phyloP scores from a whole-genome alignment of 1,284 basidiomycete species.

The Pterulicium gracile region DNA sequence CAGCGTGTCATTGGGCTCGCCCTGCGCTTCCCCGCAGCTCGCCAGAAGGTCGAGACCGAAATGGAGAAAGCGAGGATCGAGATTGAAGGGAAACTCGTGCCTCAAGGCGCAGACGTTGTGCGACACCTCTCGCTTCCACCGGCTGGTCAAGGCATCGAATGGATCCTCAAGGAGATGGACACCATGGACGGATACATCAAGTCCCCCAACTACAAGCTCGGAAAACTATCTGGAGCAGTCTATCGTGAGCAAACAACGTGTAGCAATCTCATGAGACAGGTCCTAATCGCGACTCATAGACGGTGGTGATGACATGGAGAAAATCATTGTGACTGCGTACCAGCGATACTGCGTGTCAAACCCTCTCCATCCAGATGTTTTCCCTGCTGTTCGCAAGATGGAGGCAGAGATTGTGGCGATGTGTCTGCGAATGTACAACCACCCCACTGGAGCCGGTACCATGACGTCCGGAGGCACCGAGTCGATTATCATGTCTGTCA shows the following conservation, averaged over 20 bases:
- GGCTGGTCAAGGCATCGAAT: slow-evolving; percentile 59
- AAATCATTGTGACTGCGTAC: slow-evolving; percentile 61
- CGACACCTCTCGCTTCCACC: slow-evolving; percentile 60
- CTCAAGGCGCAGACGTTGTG: slow-evolving; percentile 45
- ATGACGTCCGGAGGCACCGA: slow-evolving; percentile 97
- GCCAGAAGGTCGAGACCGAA: slow-evolving; percentile 57
- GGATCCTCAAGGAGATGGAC: slow-evolving; percentile 74
- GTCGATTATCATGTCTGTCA: slow-evolving; percentile 90
- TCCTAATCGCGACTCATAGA: slow-evolving; percentile 32
- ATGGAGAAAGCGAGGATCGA: slow-evolving; percentile 57
- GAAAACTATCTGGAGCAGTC: slow-evolving; percentile 80
- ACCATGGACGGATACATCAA: slow-evolving; percentile 52
- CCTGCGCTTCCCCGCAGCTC: slow-evolving; percentile 60
- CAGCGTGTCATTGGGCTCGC: slow-evolving; percentile 53
- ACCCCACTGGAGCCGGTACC: slow-evolving; percentile 76
- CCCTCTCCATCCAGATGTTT: slow-evolving; percentile 92
- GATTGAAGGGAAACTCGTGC: slow-evolving; percentile 62
- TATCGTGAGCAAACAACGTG: slow-evolving; percentile 55
- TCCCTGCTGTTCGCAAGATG: slow-evolving; percentile 94
- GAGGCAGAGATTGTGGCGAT: slow-evolving; percentile 96
- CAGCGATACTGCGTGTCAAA: slow-evolving; percentile 73
- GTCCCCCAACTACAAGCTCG: slow-evolving; percentile 53
- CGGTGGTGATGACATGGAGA: slow-evolving; percentile 75
- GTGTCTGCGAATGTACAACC: slow-evolving; percentile 82
- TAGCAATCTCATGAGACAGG: neutral